These are phyloP conservation scores for Backusella mclennaniae DNA, from an alignment of 192 early-diverging fungal species.

Conservation along the genomic window DNA sequence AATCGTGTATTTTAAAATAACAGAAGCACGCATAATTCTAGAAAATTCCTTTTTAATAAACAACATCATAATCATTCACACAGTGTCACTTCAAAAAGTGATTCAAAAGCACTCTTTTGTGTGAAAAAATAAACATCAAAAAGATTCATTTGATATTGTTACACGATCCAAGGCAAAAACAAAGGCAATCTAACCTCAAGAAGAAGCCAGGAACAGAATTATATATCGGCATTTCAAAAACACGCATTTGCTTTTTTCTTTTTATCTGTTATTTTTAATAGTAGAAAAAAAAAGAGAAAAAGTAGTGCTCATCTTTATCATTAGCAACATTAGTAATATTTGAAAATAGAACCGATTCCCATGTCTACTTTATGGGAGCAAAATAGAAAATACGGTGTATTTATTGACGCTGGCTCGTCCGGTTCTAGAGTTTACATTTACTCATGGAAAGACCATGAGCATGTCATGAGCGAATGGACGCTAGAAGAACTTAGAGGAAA, in stretches of 20 bases:
- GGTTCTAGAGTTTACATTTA: constrained; percentile 94
- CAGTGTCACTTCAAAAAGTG: neutral
- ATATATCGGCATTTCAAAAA: neutral
- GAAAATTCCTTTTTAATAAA: neutral
- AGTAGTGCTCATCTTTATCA: neutral
- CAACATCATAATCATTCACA: neutral
- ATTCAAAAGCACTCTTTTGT: neutral
- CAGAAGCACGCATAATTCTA: neutral
- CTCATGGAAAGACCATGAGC: constrained; percentile 68
- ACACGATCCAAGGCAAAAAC: neutral
- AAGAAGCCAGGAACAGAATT: neutral
- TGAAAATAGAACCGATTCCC: neutral
- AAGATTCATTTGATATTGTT: neutral
- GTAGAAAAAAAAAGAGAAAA: neutral
- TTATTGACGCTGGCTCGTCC: constrained; percentile 98
- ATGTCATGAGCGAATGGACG: constrained; percentile 33
- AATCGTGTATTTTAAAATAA: neutral
- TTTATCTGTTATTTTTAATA: neutral
- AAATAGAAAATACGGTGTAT: constrained; percentile 76
- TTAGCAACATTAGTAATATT: neutral
- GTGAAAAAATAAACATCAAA: neutral
- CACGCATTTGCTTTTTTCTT: neutral
- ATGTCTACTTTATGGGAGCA: constrained; percentile 37
- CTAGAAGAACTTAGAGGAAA: constrained; percentile 32
- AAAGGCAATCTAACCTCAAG: neutral